A percentile compares a stretch with the other conserved stretches of the same genome.
phyloP scores from a whole-genome alignment of 2,329 filamentous ascomycete genomes.

The Penicillium psychrosexuale region DNA sequence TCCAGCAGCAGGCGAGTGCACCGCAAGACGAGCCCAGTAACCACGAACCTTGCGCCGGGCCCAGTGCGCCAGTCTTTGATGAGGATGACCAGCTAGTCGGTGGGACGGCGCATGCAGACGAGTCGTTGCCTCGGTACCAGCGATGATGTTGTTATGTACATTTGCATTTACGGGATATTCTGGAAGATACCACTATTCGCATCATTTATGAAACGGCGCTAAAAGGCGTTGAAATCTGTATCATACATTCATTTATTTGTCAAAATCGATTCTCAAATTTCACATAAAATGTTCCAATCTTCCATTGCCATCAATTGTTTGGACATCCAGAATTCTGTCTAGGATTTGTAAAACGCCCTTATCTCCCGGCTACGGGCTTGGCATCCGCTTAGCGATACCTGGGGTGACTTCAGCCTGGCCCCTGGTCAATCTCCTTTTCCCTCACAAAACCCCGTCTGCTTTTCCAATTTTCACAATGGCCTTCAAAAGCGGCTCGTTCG shows the following conservation, averaged over 20 bases:
- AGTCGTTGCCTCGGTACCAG: constrained; percentile 46
- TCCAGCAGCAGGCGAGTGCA: constrained; percentile 63
- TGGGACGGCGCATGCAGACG: constrained; percentile 36
- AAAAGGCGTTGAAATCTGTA: constrained; percentile 22
- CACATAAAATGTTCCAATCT: background rate
- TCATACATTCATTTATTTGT: constrained; percentile 11
- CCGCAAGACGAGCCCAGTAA: constrained; percentile 41
- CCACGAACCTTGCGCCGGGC: constrained; percentile 26
- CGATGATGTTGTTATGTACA: constrained; percentile 31
- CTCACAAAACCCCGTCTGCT: background rate
- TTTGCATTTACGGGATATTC: constrained; percentile 31
- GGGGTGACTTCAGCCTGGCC: constrained; percentile 1
- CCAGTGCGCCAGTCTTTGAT: constrained; percentile 60
- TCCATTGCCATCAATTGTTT: background rate
- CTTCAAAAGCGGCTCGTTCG: constrained; percentile 64
- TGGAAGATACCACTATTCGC: constrained; percentile 36
- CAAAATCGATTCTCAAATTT: background rate
- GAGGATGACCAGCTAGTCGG: constrained; percentile 50
- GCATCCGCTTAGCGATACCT: constrained; percentile 21
- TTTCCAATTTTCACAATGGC: constrained; percentile 30
- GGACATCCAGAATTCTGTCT: background rate
- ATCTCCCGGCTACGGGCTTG: constrained; percentile 10
- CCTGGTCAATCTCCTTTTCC: constrained; percentile 7
- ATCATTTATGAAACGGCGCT: constrained; percentile 16
- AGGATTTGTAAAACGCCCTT: background rate